Evolutionary conservation across 495 filamentous ascomycete species (phyloP).

Genomic region (Xanthoparmelia taractica): DNA sequence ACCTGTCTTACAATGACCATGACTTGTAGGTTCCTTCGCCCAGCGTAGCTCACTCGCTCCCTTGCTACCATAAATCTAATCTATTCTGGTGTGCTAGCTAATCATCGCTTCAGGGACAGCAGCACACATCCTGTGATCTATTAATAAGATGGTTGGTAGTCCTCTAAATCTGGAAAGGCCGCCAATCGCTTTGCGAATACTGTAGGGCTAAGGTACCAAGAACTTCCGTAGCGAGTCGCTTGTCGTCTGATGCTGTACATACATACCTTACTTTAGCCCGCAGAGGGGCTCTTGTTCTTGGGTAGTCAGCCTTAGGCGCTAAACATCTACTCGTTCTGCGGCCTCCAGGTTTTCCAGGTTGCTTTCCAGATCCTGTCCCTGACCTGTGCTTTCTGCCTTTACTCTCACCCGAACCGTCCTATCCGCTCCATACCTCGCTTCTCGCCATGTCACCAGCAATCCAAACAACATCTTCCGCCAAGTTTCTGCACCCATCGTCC

Average conservation of each 20-base stretch:
- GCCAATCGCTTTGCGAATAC: background rate
- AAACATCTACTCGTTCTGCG: background rate
- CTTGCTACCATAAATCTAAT: no score
- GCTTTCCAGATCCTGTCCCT: background rate
- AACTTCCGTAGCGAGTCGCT: background rate
- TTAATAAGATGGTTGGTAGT: no score
- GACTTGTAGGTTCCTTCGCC: background rate
- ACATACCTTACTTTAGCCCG: no score
- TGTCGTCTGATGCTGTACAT: slow-evolving; percentile 1
- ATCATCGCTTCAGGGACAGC: background rate
- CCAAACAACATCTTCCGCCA: background rate
- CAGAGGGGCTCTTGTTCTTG: background rate
- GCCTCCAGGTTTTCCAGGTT: no score
- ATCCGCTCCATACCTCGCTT: background rate
- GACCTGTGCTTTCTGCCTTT: background rate
- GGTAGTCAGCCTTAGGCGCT: background rate
- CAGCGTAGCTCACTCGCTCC: no score
- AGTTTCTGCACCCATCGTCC: background rate
- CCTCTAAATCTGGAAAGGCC: background rate
- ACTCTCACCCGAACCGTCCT: background rate
- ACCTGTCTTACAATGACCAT: background rate
- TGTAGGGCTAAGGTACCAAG: background rate
- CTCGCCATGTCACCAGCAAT: background rate
- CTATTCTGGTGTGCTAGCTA: background rate
- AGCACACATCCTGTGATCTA: background rate